A percentile compares a stretch with the other conserved stretches of the same genome.
Conservation (phyloP, 495 filamentous ascomycete species). For the Hypoxylon lienhwacheense region DNA sequence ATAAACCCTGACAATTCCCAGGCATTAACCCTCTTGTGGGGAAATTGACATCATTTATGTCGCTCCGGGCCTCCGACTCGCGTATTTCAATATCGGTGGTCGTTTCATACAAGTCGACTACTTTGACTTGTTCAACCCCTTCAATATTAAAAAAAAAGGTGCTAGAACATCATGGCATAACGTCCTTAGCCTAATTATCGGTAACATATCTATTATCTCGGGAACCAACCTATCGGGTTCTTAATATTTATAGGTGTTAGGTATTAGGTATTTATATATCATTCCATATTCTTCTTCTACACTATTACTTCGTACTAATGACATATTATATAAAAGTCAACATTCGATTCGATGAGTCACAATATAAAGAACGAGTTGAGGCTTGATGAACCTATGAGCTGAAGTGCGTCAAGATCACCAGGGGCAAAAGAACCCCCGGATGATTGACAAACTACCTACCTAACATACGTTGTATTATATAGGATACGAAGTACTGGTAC, state of each 20-base stretch:
- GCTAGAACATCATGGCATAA: neutral
- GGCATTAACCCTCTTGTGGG: constrained; percentile 17
- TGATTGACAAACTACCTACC: neutral
- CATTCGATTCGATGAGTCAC: no score
- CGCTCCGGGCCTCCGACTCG: constrained; percentile 18
- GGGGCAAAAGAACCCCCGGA: constrained; percentile 10
- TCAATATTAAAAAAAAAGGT: constrained; percentile 19
- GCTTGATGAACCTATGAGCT: constrained; percentile 14
- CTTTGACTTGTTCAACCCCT: constrained; percentile 3
- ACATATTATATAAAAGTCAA: no score
- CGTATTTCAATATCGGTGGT: constrained; percentile 19
- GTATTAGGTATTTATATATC: no score
- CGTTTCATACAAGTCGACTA: constrained; percentile 26
- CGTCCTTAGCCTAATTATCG: no score
- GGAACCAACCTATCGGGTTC: no score
- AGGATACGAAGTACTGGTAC: no score
- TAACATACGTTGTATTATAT: no score
- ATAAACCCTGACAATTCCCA: neutral
- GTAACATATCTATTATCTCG: neutral
- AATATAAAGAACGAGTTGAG: constrained; percentile 31
- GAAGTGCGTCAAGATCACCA: constrained; percentile 23
- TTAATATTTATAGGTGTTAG: constrained; percentile 4
- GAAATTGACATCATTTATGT: constrained; percentile 32
- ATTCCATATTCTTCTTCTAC: no score
- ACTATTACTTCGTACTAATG: no score